Percentiles rank a stretch among this genome's conserved stretches.
phyloP scores from a whole-genome alignment of 345 rosid genomes.

The Dovyalis caffra region DNA sequence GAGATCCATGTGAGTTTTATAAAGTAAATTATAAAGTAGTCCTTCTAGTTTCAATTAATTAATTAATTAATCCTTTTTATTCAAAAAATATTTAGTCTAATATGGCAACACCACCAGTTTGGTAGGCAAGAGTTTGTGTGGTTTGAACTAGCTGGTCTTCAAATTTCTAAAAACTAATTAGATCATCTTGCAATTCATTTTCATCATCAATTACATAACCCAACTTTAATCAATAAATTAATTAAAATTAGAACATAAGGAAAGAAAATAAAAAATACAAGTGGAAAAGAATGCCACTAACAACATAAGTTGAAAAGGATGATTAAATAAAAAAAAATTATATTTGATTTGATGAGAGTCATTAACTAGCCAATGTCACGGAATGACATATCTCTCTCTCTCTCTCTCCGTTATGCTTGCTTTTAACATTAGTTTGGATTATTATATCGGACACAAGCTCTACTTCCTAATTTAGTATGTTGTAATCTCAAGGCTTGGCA shows the following conservation, averaged over 20 bases:
- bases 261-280: background rate
- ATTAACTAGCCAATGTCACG: background rate
- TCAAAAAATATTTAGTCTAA: too few species aligned
- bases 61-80: too few species aligned
- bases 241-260: background rate
- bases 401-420: background rate
- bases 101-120: constrained; percentile 11
- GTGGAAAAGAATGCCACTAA: background rate
- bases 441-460: background rate
- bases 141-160: background rate
- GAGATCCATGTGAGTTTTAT: too few species aligned
- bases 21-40: too few species aligned
- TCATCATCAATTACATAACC: constrained; percentile 46
- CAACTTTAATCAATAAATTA: background rate
- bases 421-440: background rate
- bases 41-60: too few species aligned
- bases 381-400: background rate
- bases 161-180: constrained; percentile 4
- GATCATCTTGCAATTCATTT: constrained; percentile 24
- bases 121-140: background rate
- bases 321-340: too few species aligned
- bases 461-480: background rate
- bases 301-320: background rate
- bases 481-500: background rate
- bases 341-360: background rate